These are phyloP conservation scores for Taphrina sp. DNA, from an alignment of 1,139 yeast genomes.

Conservation along the genomic window DNA sequence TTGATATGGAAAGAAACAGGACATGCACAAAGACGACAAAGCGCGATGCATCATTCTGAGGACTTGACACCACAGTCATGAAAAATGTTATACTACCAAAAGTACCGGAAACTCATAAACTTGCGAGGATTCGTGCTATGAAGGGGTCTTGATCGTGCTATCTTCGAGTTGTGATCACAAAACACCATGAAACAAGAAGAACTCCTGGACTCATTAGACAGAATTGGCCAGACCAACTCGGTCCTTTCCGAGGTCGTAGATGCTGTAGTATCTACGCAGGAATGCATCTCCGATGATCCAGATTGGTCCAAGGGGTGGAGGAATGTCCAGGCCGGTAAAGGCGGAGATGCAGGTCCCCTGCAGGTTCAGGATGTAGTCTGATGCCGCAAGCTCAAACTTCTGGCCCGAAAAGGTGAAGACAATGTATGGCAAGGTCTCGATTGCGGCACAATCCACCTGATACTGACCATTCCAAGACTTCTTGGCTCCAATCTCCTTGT, in stretches of 20 bases:
- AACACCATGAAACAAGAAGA: too few relatives aligned
- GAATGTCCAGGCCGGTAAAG: slow-evolving; percentile 95
- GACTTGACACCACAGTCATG: too few relatives aligned
- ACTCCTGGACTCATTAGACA: slow-evolving; percentile 44
- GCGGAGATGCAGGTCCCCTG: slow-evolving; percentile 94
- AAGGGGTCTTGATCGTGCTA: too few relatives aligned
- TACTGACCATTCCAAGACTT: slow-evolving; percentile 98
- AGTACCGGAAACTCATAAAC: too few relatives aligned
- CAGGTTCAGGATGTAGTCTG: slow-evolving; percentile 88
- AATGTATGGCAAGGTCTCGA: slow-evolving; percentile 82
- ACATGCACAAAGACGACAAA: too few relatives aligned
- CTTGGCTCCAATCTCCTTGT: slow-evolving; percentile 93
- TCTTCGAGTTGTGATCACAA: too few relatives aligned
- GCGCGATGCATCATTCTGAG: too few relatives aligned
- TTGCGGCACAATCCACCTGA: slow-evolving; percentile 78
- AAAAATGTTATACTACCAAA: too few relatives aligned
- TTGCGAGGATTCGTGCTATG: too few relatives aligned
- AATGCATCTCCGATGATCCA: slow-evolving; percentile 97
- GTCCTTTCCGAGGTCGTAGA: slow-evolving; percentile 82
- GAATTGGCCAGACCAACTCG: slow-evolving; percentile 91
- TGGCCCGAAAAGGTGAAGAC: slow-evolving; percentile 85
- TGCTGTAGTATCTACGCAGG: slow-evolving; percentile 89
- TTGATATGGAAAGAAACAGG: too few relatives aligned
- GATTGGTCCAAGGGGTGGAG: slow-evolving; percentile 92
- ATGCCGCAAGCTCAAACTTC: slow-evolving; percentile 83